phyloP scores from a whole-genome alignment of 2,329 filamentous ascomycete genomes.

The Colletotrichum lentis region DNA sequence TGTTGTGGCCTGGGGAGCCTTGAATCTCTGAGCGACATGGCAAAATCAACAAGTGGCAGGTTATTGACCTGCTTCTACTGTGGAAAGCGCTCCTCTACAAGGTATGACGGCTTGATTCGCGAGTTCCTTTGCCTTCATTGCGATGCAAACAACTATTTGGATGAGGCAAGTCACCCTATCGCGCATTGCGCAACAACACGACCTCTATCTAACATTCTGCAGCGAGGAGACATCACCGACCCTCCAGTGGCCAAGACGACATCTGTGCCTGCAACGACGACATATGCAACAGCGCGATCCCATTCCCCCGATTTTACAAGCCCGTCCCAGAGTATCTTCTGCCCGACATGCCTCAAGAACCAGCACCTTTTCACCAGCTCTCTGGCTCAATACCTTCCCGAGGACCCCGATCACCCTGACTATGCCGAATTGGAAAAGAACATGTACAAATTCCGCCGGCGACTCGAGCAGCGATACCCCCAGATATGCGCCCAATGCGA shows the following conservation, averaged over 20 bases:
- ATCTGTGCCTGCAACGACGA: slow-evolving; percentile 52
- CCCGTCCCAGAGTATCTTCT: slow-evolving; percentile 62
- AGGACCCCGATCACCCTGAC: slow-evolving; percentile 69
- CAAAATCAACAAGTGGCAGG: slow-evolving; percentile 51
- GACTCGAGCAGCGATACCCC: slow-evolving; percentile 84
- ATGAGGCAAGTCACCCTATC: slow-evolving; percentile 68
- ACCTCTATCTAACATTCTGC: slow-evolving; percentile 15
- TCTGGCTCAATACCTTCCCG: slow-evolving; percentile 80
- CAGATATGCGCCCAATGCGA: slow-evolving; percentile 87
- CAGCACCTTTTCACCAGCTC: slow-evolving; percentile 81
- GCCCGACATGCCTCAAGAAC: slow-evolving; percentile 84
- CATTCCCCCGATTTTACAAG: slow-evolving; percentile 47
- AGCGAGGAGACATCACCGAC: slow-evolving; percentile 91
- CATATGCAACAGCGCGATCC: slow-evolving; percentile 58
- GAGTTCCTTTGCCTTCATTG: slow-evolving; percentile 80
- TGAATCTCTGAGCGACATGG: slow-evolving; percentile 48
- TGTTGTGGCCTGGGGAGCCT: slow-evolving; percentile 25
- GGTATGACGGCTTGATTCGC: slow-evolving; percentile 64
- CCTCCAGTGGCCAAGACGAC: slow-evolving; percentile 72
- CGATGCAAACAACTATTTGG: slow-evolving; percentile 87
- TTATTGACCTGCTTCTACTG: slow-evolving; percentile 84
- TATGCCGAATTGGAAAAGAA: slow-evolving; percentile 73
- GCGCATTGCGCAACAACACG: background rate
- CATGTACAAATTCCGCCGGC: slow-evolving; percentile 73
- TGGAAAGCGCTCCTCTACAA: slow-evolving; percentile 69